Evolutionary conservation across 225 moss, liverwort and hornwort genomes (phyloP), one percentile per base, ranked within the genome.

Genomic region (Physcomitrellopsis africana): DNA sequence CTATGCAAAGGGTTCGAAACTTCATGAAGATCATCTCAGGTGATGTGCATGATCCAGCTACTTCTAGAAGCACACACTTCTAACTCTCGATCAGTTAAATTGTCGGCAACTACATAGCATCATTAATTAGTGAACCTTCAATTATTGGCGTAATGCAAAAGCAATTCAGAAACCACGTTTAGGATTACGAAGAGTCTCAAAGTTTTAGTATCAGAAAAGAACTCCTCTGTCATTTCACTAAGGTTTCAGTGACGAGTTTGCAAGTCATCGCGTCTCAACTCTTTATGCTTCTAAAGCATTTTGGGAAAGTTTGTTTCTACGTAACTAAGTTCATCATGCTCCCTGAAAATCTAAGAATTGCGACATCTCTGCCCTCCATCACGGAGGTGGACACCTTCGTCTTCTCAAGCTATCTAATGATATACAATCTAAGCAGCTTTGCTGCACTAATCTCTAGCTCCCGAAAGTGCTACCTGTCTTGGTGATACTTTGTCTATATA

Each of bases 301-400:
- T 6, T 51, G 11, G 69, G 22, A 45, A 8, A 58, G 1, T 27
- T 10, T 27, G 0, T 57, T 60, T 9, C 59, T 72, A 10, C 43
- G 12, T 13, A 2, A 47, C 17, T 14, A 46, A 47, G 51, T 48
- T 51, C 63, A 27, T 20, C 13, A 71, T 23, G 10, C 27, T 65
- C 58, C 63, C 43, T 68, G 15, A 44, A 47, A 48, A 81, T 59
- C 37, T 11, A 51, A 37, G 51, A 79, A 62, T 52, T 48, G 79
- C 61, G 80, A 77, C 59, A 77, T 83, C 82, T 72, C 86, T 73
- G 51, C 82, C 70, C 82, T 86, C 75, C 80, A 51, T 54, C 5
- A 41, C 9, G 65, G 75, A 80, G 77, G 83, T 78, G 86, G 86
- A 86, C 81, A 86, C 65, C 78, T 69, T 69, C 48, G 41, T 68